Evolutionary conservation across 371 early-diverging fungal species (phyloP).

Genomic region (Mortierella sp.): DNA sequence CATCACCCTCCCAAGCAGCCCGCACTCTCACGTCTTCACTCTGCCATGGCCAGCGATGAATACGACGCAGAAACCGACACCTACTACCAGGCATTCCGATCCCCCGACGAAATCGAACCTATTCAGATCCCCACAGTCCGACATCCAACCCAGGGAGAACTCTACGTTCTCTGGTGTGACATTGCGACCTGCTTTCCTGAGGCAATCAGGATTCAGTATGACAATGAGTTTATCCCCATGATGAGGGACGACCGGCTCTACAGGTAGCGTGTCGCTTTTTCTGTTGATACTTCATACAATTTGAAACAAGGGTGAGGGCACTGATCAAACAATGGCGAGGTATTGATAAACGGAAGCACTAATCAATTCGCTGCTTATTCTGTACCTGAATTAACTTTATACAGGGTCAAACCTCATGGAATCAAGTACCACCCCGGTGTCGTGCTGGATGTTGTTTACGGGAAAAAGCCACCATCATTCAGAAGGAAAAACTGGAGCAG

Average conservation of each 20-base stretch:
- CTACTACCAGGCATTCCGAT: neutral
- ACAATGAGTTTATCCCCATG: neutral
- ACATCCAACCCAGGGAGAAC: neutral
- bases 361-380: neutral
- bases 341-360: neutral
- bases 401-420: slow-evolving; percentile 44
- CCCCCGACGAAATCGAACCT: neutral
- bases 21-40: neutral
- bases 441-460: slow-evolving; percentile 36
- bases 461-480: neutral
- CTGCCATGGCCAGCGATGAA: neutral
- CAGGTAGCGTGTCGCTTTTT: neutral
- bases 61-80: neutral
- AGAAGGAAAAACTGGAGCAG: neutral
- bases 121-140: neutral
- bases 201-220: neutral
- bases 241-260: neutral
- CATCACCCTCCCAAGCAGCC: no score
- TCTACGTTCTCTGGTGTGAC: neutral
- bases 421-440: slow-evolving; percentile 38
- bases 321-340: neutral
- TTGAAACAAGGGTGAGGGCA: neutral
- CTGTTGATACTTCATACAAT: neutral
- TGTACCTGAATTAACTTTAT: neutral
- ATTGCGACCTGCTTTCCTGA: neutral